Evolutionary conservation across 768 basidiomycete genomes (phyloP).

Genomic region (Lepiota brunneoincarnata): DNA sequence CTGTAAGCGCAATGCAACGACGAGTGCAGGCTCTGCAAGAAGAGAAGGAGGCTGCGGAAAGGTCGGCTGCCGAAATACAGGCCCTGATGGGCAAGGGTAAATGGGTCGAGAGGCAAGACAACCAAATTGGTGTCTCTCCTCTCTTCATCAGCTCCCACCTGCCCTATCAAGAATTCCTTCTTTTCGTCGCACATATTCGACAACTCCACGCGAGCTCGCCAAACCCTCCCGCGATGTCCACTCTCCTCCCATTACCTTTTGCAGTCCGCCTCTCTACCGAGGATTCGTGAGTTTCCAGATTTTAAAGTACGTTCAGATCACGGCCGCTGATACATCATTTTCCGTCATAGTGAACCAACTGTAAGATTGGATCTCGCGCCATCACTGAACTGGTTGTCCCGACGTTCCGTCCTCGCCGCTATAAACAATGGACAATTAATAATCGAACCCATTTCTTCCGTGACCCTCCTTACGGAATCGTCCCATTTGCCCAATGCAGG

Average conservation of each 20-base stretch:
- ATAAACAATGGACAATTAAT: slow-evolving; percentile 85
- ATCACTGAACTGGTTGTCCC: slow-evolving; percentile 90
- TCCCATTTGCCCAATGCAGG: slow-evolving; percentile 34
- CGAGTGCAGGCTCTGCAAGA: slow-evolving; percentile 76
- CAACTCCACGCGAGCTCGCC: slow-evolving; percentile 59
- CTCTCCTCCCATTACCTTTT: slow-evolving; percentile 77
- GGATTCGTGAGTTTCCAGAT: slow-evolving; percentile 68
- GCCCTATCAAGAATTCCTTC: slow-evolving; percentile 78
- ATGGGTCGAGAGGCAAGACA: slow-evolving; percentile 48
- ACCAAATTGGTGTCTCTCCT: slow-evolving; percentile 17
- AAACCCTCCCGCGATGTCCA: slow-evolving; percentile 64
- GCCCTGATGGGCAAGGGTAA: slow-evolving; percentile 65
- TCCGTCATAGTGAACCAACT: slow-evolving; percentile 73
- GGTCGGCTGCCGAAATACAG: slow-evolving; percentile 46
- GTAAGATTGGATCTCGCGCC: slow-evolving; percentile 92
- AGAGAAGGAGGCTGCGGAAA: slow-evolving; percentile 64
- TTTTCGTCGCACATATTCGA: slow-evolving; percentile 77
- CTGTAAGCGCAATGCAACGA: slow-evolving; percentile 77
- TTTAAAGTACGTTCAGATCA: slow-evolving; percentile 4
- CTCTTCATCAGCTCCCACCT: slow-evolving; percentile 65
- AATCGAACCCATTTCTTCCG: slow-evolving; percentile 80
- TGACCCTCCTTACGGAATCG: slow-evolving; percentile 55
- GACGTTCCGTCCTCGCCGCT: slow-evolving; percentile 78
- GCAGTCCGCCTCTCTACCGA: slow-evolving; percentile 71
- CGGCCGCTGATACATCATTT: slow-evolving; percentile 10